phyloP scores from a whole-genome alignment of 345 rosid species.

The Excoecaria cochinchinensis region DNA sequence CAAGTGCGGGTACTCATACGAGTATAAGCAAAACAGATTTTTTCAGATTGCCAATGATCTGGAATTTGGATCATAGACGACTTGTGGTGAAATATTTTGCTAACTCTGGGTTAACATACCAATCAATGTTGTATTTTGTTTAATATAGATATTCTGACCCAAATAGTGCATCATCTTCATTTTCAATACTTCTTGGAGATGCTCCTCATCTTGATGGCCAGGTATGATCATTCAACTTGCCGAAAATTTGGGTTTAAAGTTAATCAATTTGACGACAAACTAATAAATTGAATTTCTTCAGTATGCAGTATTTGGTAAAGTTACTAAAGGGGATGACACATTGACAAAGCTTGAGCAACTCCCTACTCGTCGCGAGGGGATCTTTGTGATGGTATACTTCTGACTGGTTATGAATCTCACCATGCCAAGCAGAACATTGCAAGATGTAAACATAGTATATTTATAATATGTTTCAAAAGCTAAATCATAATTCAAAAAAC shows the following conservation, averaged over 20 bases:
- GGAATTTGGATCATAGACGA: neutral
- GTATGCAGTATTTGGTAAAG: slow-evolving; percentile 97
- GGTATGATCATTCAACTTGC: slow-evolving; percentile 42
- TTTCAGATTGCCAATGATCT: neutral
- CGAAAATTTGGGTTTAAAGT: slow-evolving; percentile 4
- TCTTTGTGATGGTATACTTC: slow-evolving; percentile 80
- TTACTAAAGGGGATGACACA: slow-evolving; percentile 92
- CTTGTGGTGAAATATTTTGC: neutral
- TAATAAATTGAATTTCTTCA: slow-evolving; percentile 32
- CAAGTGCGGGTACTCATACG: neutral
- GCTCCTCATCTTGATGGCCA: slow-evolving; percentile 93
- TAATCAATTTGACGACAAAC: slow-evolving; percentile 13
- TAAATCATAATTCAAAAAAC: slow-evolving; percentile 1
- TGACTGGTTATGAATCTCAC: slow-evolving; percentile 5
- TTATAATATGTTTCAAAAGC: neutral
- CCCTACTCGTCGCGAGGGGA: slow-evolving; percentile 88
- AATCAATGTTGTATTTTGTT: slow-evolving; percentile 8
- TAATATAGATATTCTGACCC: slow-evolving; percentile 71
- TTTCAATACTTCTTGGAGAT: slow-evolving; percentile 93
- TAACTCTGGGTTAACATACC: neutral
- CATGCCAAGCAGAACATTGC: neutral
- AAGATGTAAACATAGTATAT: neutral
- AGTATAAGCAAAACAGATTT: neutral
- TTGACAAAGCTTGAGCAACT: slow-evolving; percentile 79
- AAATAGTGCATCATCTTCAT: slow-evolving; percentile 84